Conservation (phyloP, 495 filamentous ascomycete genomes). For the Aspergillus nanangensis region DNA sequence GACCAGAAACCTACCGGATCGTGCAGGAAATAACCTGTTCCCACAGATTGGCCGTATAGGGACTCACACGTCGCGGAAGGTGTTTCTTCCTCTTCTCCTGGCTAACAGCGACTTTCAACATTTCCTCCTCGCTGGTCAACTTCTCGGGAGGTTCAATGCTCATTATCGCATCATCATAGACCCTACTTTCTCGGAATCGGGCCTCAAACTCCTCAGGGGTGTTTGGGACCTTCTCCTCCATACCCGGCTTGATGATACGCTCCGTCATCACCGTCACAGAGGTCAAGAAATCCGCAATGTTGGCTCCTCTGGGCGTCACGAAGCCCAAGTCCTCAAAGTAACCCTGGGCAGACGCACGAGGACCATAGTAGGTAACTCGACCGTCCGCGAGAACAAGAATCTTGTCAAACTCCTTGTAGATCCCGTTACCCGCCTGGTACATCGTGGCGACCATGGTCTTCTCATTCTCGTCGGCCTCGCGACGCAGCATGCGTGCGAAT, state of each 20-base stretch:
- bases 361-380: conserved; percentile 74
- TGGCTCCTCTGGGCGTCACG: conserved; percentile 62
- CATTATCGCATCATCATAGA: conserved; percentile 59
- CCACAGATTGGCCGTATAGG: conserved; percentile 53
- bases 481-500: conserved; percentile 64
- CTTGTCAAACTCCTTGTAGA: conserved; percentile 77
- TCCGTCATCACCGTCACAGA: conserved; percentile 70
- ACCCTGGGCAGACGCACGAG: conserved; percentile 50
- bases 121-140: conserved; percentile 36
- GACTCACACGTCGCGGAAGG: conserved; percentile 32
- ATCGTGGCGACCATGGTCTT: conserved; percentile 70
- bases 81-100: conserved; percentile 51
- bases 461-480: conserved; percentile 60
- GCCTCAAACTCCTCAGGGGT: conserved; percentile 73
- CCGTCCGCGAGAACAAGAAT: conserved; percentile 75
- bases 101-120: conserved; percentile 35
- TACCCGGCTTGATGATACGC: conserved; percentile 59
- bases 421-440: conserved; percentile 76
- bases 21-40: conserved; percentile 56
- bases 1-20: conserved; percentile 15
- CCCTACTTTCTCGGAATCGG: conserved; percentile 64
- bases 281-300: conserved; percentile 75
- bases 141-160: conserved; percentile 55
- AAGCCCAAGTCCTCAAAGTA: conserved; percentile 75
- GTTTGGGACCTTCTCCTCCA: conserved; percentile 59